Percentiles rank a stretch among this genome's conserved stretches.
Conservation (phyloP, 2,329 filamentous ascomycete species). For the Balansia obtecta region DNA sequence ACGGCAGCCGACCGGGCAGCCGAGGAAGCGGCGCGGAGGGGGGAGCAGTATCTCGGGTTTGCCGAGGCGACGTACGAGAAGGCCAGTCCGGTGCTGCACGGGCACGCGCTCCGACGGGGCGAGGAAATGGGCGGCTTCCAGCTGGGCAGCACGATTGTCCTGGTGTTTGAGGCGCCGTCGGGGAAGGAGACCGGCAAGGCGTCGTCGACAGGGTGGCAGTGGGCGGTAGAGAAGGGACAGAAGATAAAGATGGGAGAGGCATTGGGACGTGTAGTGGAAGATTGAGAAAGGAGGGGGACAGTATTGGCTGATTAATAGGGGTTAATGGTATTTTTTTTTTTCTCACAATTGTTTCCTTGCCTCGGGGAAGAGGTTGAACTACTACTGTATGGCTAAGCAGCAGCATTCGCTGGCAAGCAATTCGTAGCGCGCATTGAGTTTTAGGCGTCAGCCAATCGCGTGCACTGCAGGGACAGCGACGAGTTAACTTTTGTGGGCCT, state of each 20-base stretch:
- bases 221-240: constrained; percentile 79
- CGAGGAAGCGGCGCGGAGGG: constrained; percentile 59
- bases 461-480: too few species aligned
- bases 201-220: constrained; percentile 62
- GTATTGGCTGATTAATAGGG: too few species aligned
- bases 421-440: too few species aligned
- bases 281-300: too few species aligned
- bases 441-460: too few species aligned
- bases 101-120: constrained; percentile 71
- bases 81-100: constrained; percentile 65
- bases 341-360: too few species aligned
- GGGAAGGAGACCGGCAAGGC: constrained; percentile 41
- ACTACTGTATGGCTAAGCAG: too few species aligned
- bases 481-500: too few species aligned
- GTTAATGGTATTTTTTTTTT: too few species aligned
- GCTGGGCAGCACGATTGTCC: constrained; percentile 84
- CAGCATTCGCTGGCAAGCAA: too few species aligned
- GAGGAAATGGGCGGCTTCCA: constrained; percentile 99
- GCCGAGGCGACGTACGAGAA: constrained; percentile 79
- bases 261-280: too few species aligned
- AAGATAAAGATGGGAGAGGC: constrained; percentile 81
- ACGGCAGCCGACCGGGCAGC: constrained; percentile 82
- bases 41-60: constrained; percentile 81
- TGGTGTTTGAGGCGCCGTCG: constrained; percentile 87
- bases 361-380: too few species aligned